Percentiles rank a stretch among this genome's conserved stretches.
These are phyloP conservation scores for Chenopodium suecicum DNA, from an alignment of 148 eudicot genomes.

Conservation along the genomic window DNA sequence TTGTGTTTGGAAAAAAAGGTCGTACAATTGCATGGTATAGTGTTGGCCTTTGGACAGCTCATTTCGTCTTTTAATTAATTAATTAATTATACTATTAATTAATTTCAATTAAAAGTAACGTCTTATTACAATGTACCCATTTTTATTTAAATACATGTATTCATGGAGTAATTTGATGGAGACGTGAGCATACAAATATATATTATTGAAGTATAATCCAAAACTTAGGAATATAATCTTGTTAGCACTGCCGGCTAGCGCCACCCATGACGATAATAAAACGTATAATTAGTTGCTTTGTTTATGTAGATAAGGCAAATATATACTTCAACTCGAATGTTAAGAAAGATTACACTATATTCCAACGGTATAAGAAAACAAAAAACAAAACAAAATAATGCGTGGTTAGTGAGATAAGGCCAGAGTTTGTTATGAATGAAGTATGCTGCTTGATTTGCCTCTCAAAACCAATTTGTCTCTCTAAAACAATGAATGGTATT, in stretches of 20 bases:
- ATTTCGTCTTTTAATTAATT: neutral
- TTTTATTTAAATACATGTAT: neutral
- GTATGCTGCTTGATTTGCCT: too few species aligned
- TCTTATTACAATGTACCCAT: neutral
- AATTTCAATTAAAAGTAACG: neutral
- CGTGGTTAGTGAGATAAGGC: too few species aligned
- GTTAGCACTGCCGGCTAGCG: neutral
- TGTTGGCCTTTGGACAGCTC: neutral
- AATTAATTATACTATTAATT: neutral
- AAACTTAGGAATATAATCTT: neutral
- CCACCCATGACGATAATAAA: neutral
- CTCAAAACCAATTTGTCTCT: too few species aligned
- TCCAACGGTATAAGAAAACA: too few species aligned
- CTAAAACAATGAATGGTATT: too few species aligned
- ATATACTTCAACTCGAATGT: too few species aligned
- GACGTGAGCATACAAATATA: neutral
- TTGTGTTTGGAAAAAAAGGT: neutral
- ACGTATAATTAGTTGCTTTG: neutral
- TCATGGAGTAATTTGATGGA: neutral
- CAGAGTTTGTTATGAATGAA: too few species aligned
- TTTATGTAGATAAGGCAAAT: neutral
- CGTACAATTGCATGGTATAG: neutral
- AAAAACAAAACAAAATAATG: too few species aligned
- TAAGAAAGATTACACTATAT: too few species aligned
- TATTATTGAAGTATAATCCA: neutral